Evolutionary conservation across 2,329 filamentous ascomycete species (phyloP).

Genomic region (Chaetomium strumarium): DNA sequence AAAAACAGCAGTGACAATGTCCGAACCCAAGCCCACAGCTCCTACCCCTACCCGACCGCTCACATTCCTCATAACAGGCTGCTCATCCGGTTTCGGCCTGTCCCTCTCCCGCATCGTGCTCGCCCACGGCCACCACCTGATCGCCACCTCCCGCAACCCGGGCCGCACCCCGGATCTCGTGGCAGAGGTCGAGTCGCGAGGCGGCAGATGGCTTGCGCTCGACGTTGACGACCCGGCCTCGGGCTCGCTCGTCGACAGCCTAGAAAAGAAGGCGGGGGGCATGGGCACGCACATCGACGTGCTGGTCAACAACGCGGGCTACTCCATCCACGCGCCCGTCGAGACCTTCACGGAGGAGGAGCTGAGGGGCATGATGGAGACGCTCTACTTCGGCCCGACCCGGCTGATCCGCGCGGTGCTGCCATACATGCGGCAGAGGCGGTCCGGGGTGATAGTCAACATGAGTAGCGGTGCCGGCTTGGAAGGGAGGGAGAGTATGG

Average conservation of each 20-base stretch:
- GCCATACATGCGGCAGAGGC: neutral
- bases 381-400: neutral
- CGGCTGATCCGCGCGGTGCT: neutral
- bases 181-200: neutral
- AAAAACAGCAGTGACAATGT: too few species aligned
- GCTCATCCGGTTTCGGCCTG: neutral
- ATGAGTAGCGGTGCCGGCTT: neutral
- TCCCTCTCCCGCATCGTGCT: neutral
- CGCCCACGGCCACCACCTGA: neutral
- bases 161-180: neutral
- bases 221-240: neutral
- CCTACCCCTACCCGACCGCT: neutral
- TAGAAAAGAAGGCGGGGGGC: neutral
- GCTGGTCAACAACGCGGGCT: constrained; percentile 1
- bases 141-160: constrained; percentile 4
- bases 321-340: neutral
- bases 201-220: neutral
- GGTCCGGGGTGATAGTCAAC: neutral
- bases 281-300: neutral
- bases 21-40: neutral
- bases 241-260: neutral
- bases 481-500: neutral
- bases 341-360: neutral
- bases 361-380: neutral
- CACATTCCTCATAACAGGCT: constrained; percentile 1